phyloP scores from a whole-genome alignment of 2,329 filamentous ascomycete genomes.

The Botryosphaeria dothidea region DNA sequence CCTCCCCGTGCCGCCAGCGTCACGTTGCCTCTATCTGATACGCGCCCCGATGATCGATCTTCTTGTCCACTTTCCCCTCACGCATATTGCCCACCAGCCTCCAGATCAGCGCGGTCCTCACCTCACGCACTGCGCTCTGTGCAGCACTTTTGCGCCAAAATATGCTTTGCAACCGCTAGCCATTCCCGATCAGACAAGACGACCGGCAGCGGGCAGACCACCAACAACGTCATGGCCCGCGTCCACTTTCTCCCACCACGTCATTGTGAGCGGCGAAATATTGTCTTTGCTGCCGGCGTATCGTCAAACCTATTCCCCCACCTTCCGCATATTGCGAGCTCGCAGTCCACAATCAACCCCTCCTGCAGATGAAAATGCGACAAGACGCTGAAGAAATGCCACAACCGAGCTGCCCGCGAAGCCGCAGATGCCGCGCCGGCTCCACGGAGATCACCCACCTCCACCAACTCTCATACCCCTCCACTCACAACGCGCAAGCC shows the following conservation, averaged over 20 bases:
- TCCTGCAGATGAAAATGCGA: background rate
- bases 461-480: background rate
- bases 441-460: slow-evolving; percentile 11
- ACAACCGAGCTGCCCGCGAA: slow-evolving; percentile 11
- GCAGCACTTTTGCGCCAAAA: background rate
- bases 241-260: slow-evolving; percentile 5
- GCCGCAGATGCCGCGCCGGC: slow-evolving; percentile 15
- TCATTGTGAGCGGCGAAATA: slow-evolving; percentile 5
- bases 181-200: slow-evolving; percentile 12
- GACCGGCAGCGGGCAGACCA: slow-evolving; percentile 7
- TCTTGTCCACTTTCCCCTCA: slow-evolving; percentile 7
- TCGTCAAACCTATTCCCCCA: slow-evolving; percentile 8
- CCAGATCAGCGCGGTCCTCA: background rate
- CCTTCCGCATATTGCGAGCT: slow-evolving; percentile 3
- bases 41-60: slow-evolving; percentile 11
- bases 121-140: slow-evolving; percentile 3
- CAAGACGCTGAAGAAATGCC: slow-evolving; percentile 13
- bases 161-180: background rate
- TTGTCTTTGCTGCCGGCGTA: background rate
- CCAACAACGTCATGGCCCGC: slow-evolving; percentile 11
- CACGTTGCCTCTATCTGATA: slow-evolving; percentile 3
- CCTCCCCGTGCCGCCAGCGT: background rate
- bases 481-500: background rate
- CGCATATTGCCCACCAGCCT: background rate
- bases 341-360: background rate